Evolutionary conservation across 108 stramenopile species (phyloP), one percentile per base, ranked within the genome.

Genomic region (Nitzschia sp.): DNA sequence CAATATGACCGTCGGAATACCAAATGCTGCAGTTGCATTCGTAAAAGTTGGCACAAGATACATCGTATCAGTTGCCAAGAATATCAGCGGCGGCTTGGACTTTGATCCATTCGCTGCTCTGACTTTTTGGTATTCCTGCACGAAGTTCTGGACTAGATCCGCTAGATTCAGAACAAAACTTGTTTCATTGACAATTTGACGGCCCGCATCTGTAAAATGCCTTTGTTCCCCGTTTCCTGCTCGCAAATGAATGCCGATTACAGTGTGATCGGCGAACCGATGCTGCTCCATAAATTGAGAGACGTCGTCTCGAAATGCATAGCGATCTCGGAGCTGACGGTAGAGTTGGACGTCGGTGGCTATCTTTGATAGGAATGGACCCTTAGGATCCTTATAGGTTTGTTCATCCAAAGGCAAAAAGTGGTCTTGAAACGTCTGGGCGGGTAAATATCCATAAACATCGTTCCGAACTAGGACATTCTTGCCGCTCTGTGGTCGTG

Each of bases 21-120:
- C 59, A 42, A 58, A 48, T 9, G 46, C 11, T 54, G 59, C 51
- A 1, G 67, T 76, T 2, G 55, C 54, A 35, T 77, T 65, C 33
- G 70, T 27, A 23, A 83, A 25, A 19, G 62, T 19, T 33, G 78
- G 71, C 38, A 83, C 68, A 13, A 72, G 59, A 57, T 71, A 63
- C 23, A 75, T 53, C 46, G 79, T 76, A 68, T 84, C 83, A 38
- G 83, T 84, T 0, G 83, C 83, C 23, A 84, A 33, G 46, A 84
- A 83, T 23, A 83, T 48, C 24, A 83, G 58, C 5, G 82, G 73
- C 27, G 66, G 56, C 38, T 59, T 57, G n/a, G 17, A 28, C 9
- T 54, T 54, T 54, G 66, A 67, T 33, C n/a, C 28, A 5, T 18
- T 8, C 36, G 21, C 4, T 34, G 30, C 31, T 38, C 57, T 17